Base-by-base conservation (phyloP, 768 basidiomycete species). In the Tylopilus cervinicoccineus region DNA sequence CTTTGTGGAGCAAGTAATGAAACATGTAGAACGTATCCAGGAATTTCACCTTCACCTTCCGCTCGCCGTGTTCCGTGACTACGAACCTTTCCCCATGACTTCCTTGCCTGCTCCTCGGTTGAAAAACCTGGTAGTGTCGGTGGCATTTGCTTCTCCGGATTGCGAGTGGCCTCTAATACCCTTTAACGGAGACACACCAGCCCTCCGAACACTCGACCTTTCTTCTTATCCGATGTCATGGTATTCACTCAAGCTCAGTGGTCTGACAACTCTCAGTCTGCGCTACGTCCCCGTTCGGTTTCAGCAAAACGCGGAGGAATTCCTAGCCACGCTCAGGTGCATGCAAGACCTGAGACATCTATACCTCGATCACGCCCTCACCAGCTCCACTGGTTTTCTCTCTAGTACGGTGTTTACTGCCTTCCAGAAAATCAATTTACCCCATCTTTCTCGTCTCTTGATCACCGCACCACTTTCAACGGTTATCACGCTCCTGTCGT, bases 231-330 rank as follows among this genome's bases (percentile, higher is more conserved):
- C 16, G 2, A 4, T 28, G 5, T 6, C 38, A 5, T 52, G 33
- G 50, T 6, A 32, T 22, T 41, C 28, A 16, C 22, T 46, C 23
- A 12, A 24, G 16, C 38, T 38, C 29, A 41, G 43, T 28, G 55
- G 62, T 34, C 67, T 78, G 14, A 68, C 65, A 7, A 59, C 62
- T 41, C 63, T 77, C 23, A 62, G 58, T 32, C 53, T 77, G 2
- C 49, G 61, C 16, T 19, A 59, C 37, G 38, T 67, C 4, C 46
- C 63, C 20, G 17, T 6, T 6, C 28, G 43, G 7, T 45, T 58
- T 17, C 64, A 61, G 13, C 67, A 68, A 2, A 53, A 61, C 12
- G 56, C 58, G 20, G 43, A 40, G 6, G 64, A 70, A 28, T 53
- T 77, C n/a, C 43, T 71, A 6, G 46, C 60, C 17, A 59, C 59